A percentile compares a stretch with the other conserved stretches of the same genome.
Evolutionary conservation across 1,284 basidiomycete species (phyloP).

Genomic region (Marasmius oreades): DNA sequence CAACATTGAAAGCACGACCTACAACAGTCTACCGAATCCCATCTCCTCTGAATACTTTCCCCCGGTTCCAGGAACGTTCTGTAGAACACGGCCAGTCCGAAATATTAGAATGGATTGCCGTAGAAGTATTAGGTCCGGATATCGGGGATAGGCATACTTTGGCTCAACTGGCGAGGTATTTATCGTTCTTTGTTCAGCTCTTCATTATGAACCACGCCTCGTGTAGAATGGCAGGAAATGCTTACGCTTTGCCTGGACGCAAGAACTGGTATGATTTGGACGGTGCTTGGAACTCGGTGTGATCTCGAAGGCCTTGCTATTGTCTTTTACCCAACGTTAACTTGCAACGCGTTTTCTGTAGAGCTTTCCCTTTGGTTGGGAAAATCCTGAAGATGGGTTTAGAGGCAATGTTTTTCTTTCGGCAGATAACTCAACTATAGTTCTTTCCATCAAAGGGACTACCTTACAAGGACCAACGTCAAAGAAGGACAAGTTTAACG

Average conservation of each 20-base stretch:
- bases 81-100: conserved; percentile 45
- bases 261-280: conserved; percentile 86
- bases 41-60: conserved; percentile 43
- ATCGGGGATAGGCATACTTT: conserved; percentile 81
- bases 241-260: conserved; percentile 71
- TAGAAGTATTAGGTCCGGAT: conserved; percentile 62
- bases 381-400: conserved; percentile 76
- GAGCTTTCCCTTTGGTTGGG: conserved; percentile 93
- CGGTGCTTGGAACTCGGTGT: conserved; percentile 67
- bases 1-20: conserved; percentile 43
- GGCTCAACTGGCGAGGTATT: conserved; percentile 54
- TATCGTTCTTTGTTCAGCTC: not conserved
- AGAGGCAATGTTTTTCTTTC: conserved; percentile 89
- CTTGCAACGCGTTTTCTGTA: conserved; percentile 23
- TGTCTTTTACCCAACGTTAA: not conserved
- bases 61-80: conserved; percentile 51
- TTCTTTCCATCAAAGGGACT: conserved; percentile 95
- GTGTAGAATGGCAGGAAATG: conserved; percentile 83
- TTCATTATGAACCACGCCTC: conserved; percentile 22
- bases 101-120: conserved; percentile 53
- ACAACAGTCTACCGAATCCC: conserved; percentile 60
- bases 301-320: conserved; percentile 23
- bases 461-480: conserved; percentile 80
- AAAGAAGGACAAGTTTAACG: conserved; percentile 94
- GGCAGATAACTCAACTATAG: conserved; percentile 76